These are phyloP conservation scores for Metarhizium brunneum DNA, from an alignment of 2,329 filamentous ascomycete genomes.

Conservation along the genomic window DNA sequence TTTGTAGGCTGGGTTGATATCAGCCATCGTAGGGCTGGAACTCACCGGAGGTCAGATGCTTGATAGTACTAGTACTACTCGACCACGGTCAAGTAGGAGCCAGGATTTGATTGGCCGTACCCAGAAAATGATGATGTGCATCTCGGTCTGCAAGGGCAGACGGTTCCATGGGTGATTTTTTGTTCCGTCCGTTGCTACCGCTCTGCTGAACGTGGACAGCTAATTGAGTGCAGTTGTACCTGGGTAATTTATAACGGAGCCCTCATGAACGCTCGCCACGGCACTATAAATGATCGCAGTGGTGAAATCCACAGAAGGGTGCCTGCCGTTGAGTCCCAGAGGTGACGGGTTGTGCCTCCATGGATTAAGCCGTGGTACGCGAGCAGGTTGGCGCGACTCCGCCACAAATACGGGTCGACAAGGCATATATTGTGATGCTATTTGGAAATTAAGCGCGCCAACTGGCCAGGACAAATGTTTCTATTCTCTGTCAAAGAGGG, in stretches of 20 bases:
- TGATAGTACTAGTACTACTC: not conserved
- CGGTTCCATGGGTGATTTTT: not conserved
- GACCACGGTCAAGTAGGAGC: not conserved
- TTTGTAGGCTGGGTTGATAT: not conserved
- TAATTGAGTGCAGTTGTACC: not conserved
- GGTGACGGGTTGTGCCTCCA: not conserved
- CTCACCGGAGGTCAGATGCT: not conserved
- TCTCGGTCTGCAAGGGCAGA: not conserved
- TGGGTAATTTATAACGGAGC: not conserved
- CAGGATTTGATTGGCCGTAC: not conserved
- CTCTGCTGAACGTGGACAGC: not conserved
- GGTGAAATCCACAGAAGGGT: no score
- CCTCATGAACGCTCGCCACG: not conserved
- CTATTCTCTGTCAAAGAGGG: constrained; percentile 2
- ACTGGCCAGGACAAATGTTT: not conserved
- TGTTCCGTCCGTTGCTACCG: not conserved
- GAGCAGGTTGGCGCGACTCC: not conserved
- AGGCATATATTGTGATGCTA: not conserved
- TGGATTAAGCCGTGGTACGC: not conserved
- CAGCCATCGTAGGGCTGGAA: not conserved
- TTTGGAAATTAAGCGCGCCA: not conserved
- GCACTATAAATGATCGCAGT: not conserved
- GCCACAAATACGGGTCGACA: not conserved
- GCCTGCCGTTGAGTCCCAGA: no score
- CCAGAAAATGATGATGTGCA: not conserved